Percentiles rank a stretch among this genome's conserved stretches.
Evolutionary conservation across 2,329 filamentous ascomycete genomes (phyloP).

Genomic region (Claviceps capensis): DNA sequence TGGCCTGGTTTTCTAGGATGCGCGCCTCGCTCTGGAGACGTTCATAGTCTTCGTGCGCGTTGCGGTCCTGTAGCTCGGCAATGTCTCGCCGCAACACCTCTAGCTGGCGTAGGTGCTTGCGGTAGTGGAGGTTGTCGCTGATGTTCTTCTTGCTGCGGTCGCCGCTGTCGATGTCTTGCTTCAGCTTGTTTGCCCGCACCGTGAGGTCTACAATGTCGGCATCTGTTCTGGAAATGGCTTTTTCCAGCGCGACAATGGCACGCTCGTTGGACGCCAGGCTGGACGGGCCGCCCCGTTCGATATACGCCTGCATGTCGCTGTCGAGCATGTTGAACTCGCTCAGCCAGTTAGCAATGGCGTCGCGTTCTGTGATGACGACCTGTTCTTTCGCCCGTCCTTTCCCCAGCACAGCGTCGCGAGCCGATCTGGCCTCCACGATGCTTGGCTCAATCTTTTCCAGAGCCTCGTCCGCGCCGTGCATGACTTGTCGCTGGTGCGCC

Average conservation of each 20-base stretch:
- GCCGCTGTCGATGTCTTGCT: constrained; percentile 63
- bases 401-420: constrained; percentile 62
- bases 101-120: constrained; percentile 58
- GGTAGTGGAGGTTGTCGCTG: constrained; percentile 74
- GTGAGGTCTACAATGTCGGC: constrained; percentile 54
- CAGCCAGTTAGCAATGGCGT: constrained; percentile 58
- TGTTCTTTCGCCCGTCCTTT: constrained; percentile 61
- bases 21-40: constrained; percentile 58
- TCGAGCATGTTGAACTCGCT: constrained; percentile 66
- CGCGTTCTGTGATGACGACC: constrained; percentile 55
- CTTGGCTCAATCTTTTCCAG: constrained; percentile 62
- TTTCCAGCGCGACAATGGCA: constrained; percentile 55
- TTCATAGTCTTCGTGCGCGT: constrained; percentile 71
- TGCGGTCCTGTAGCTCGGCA: constrained; percentile 57
- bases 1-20: constrained; percentile 52
- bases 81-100: constrained; percentile 58
- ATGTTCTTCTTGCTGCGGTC: constrained; percentile 79
- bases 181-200: constrained; percentile 61
- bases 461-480: constrained; percentile 57
- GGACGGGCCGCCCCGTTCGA: constrained; percentile 58
- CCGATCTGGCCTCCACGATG: constrained; percentile 60
- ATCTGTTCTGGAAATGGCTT: constrained; percentile 51
- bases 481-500: constrained; percentile 51
- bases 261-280: constrained; percentile 57
- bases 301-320: constrained; percentile 66